Percentiles rank a stretch among this genome's conserved stretches.
Evolutionary conservation across 2,329 filamentous ascomycete genomes (phyloP).

Genomic region (Pseudodiploospora longispora): DNA sequence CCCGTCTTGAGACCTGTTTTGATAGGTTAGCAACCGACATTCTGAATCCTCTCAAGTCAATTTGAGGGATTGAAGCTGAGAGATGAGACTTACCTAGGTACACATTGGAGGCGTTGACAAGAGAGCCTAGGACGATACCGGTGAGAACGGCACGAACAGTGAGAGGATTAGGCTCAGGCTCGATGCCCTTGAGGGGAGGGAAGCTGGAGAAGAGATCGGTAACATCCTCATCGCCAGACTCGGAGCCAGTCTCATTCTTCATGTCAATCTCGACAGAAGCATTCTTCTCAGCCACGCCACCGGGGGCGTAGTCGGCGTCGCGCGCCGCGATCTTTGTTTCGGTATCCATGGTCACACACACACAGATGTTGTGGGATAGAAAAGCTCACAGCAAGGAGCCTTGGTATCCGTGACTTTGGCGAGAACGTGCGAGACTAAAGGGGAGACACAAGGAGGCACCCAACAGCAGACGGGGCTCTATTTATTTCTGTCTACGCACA

Average conservation of each 20-base stretch:
- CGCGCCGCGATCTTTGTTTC: background rate
- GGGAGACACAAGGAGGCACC: no score
- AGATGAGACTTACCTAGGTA: conserved; percentile 40
- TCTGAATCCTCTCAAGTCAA: no score
- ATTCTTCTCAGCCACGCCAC: conserved; percentile 14
- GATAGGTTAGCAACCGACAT: background rate
- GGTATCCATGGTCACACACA: background rate
- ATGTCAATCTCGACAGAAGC: conserved; percentile 14
- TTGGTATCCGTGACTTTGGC: no score
- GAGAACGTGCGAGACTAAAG: no score
- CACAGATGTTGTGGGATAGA: no score
- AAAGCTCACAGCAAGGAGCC: no score
- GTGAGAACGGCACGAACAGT: conserved; percentile 48
- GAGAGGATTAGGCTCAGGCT: conserved; percentile 39
- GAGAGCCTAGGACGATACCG: conserved; percentile 47
- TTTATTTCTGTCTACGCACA: no score
- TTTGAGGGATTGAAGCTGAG: background rate
- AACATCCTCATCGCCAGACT: conserved; percentile 20
- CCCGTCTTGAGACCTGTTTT: conserved; percentile 40
- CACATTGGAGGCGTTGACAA: conserved; percentile 55
- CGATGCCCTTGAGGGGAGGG: conserved; percentile 30
- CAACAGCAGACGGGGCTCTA: no score
- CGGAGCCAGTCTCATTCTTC: conserved; percentile 16
- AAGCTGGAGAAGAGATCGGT: conserved; percentile 33
- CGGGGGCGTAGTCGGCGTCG: background rate